Conservation (phyloP, 805 yeast species). For the Myxozyma kluyveri region DNA sequence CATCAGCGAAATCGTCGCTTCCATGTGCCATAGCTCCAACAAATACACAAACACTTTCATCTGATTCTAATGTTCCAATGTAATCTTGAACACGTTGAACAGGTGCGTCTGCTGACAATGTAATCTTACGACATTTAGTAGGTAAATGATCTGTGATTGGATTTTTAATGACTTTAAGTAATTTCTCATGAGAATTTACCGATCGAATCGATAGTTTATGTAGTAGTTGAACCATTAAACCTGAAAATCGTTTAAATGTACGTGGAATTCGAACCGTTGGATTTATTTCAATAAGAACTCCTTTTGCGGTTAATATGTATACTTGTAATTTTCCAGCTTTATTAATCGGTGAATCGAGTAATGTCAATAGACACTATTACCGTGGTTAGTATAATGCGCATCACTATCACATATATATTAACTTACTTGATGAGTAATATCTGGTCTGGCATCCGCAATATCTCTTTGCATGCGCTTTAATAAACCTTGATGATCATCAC, state of each 20-base stretch:
- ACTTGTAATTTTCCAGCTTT: slow-evolving; percentile 97
- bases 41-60: slow-evolving; percentile 94
- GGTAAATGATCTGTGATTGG: slow-evolving; percentile 97
- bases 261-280: slow-evolving; percentile 97
- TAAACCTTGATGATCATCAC: slow-evolving; percentile 97
- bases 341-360: slow-evolving; percentile 95
- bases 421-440: slow-evolving; percentile 81
- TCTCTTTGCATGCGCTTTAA: slow-evolving; percentile 95
- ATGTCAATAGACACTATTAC: slow-evolving; percentile 73
- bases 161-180: slow-evolving; percentile 90
- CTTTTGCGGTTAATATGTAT: slow-evolving; percentile 91
- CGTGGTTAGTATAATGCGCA: not conserved
- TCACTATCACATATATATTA: not conserved
- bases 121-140: slow-evolving; percentile 88
- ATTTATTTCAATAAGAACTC: slow-evolving; percentile 91
- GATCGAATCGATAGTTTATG: slow-evolving; percentile 91
- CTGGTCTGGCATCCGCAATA: slow-evolving; percentile 98
- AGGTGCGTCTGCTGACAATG: slow-evolving; percentile 85
- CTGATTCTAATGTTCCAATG: slow-evolving; percentile 71
- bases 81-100: slow-evolving; percentile 86
- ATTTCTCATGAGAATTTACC: slow-evolving; percentile 91
- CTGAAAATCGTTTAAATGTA: slow-evolving; percentile 95
- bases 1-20: slow-evolving; percentile 95
- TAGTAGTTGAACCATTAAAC: slow-evolving; percentile 93
- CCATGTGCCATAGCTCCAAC: slow-evolving; percentile 99